phyloP scores from a whole-genome alignment of 2,329 filamentous ascomycete species.

The Fusarium ramigenum region DNA sequence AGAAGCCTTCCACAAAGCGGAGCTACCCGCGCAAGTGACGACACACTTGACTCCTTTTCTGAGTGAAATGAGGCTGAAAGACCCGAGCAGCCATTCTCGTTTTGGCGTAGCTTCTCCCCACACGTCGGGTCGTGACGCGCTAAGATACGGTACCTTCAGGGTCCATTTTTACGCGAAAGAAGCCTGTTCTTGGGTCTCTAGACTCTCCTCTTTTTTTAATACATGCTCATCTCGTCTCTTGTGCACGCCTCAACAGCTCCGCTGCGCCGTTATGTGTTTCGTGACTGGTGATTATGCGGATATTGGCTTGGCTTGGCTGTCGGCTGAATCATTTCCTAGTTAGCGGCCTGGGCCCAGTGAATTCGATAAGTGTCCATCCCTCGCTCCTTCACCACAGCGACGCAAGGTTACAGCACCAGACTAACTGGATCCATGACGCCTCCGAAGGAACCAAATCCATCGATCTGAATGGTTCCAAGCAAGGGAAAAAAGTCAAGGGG shows the following conservation, averaged over 20 bases:
- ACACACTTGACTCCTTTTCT: slow-evolving; percentile 23
- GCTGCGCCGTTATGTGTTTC: slow-evolving; percentile 16
- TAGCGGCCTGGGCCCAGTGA: slow-evolving; percentile 14
- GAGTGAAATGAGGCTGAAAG: slow-evolving; percentile 40
- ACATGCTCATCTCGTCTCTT: slow-evolving; percentile 6
- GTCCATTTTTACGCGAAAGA: slow-evolving; percentile 25
- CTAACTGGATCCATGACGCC: slow-evolving; percentile 36
- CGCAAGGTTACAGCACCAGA: slow-evolving; percentile 20
- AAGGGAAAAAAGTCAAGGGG: neutral
- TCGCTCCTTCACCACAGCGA: slow-evolving; percentile 40
- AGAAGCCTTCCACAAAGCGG: slow-evolving; percentile 41
- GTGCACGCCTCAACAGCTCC: slow-evolving; percentile 14
- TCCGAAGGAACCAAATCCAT: slow-evolving; percentile 16
- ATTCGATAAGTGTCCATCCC: slow-evolving; percentile 25
- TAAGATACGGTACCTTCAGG: slow-evolving; percentile 22
- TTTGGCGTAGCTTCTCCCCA: slow-evolving; percentile 31
- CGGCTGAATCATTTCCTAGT: slow-evolving; percentile 10
- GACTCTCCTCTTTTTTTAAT: neutral
- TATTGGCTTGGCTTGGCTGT: slow-evolving; percentile 10
- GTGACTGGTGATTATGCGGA: slow-evolving; percentile 23
- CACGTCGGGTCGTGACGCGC: slow-evolving; percentile 17
- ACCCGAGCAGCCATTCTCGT: slow-evolving; percentile 21
- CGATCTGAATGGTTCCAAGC: slow-evolving; percentile 14
- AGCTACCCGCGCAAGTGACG: slow-evolving; percentile 26
- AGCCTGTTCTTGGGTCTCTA: neutral